A percentile compares a stretch with the other conserved stretches of the same genome.
phyloP scores from a whole-genome alignment of 2,329 filamentous ascomycete genomes.

The Trichoderma hamatum region DNA sequence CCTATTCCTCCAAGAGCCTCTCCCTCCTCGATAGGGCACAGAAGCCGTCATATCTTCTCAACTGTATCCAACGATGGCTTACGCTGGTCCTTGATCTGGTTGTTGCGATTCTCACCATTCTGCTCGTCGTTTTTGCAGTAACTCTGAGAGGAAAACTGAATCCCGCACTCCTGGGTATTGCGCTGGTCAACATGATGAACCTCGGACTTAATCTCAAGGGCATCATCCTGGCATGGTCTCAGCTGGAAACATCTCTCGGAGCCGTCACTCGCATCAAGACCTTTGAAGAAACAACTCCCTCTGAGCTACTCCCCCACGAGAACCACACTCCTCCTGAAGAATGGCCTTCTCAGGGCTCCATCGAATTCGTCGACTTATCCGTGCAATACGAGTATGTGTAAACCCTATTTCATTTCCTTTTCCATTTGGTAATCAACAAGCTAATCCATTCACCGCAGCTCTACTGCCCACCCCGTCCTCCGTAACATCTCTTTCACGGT shows the following conservation, averaged over 20 bases:
- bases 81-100: constrained; percentile 55
- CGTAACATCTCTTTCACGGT: constrained; percentile 39
- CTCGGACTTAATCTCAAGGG: constrained; percentile 36
- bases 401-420: constrained; percentile 16
- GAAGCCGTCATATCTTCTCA: constrained; percentile 56
- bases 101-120: constrained; percentile 51
- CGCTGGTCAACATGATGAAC: constrained; percentile 43
- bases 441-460: constrained; percentile 23
- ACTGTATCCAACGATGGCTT: constrained; percentile 57
- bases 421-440: not conserved
- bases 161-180: constrained; percentile 42
- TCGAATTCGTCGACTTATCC: constrained; percentile 34
- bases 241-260: constrained; percentile 38
- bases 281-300: constrained; percentile 36
- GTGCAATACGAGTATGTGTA: constrained; percentile 36
- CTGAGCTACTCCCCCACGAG: constrained; percentile 32
- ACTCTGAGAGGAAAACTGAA: constrained; percentile 38
- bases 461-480: constrained; percentile 35
- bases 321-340: constrained; percentile 21
- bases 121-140: constrained; percentile 43
- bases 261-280: constrained; percentile 37
- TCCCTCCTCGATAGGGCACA: constrained; percentile 51
- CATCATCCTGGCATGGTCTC: constrained; percentile 37
- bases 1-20: constrained; percentile 43
- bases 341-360: constrained; percentile 34